Conservation (phyloP, 2,329 filamentous ascomycete genomes). For the Aspergillus thermomutatus region DNA sequence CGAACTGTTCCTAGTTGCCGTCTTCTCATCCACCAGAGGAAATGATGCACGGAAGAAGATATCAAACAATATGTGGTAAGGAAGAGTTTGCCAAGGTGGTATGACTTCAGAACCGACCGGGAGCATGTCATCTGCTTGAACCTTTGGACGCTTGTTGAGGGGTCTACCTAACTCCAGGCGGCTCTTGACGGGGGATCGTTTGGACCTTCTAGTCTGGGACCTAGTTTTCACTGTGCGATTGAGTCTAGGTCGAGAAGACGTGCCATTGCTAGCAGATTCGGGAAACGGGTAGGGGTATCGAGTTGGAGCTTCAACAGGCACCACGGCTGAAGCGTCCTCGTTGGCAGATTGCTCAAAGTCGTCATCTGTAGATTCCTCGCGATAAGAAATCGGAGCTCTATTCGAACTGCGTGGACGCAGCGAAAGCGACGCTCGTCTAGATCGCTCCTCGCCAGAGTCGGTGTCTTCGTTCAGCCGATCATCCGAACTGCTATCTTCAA, state of each 20-base stretch:
- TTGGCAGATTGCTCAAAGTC: constrained; percentile 14
- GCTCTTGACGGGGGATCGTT: constrained; percentile 11
- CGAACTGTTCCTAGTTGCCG: constrained; percentile 20
- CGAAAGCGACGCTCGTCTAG: constrained; percentile 22
- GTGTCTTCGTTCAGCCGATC: constrained; percentile 18
- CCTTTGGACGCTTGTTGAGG: constrained; percentile 25
- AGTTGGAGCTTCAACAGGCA: constrained; percentile 8
- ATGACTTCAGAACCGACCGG: constrained; percentile 36
- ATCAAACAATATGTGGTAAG: constrained; percentile 65
- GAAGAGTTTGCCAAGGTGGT: constrained; percentile 59
- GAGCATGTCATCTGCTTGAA: constrained; percentile 12
- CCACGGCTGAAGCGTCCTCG: constrained; percentile 12
- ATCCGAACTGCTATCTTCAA: constrained; percentile 35
- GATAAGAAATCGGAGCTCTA: constrained; percentile 28
- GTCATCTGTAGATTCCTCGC: constrained; percentile 34
- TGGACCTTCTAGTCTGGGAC: constrained; percentile 20
- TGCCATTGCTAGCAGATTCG: constrained; percentile 5
- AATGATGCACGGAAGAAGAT: constrained; percentile 67
- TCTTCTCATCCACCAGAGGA: constrained; percentile 48
- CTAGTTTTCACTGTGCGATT: constrained; percentile 16
- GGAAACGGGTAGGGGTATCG: constrained; percentile 6
- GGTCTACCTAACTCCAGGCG: constrained; percentile 19
- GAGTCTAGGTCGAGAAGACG: constrained; percentile 11
- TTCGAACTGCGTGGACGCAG: constrained; percentile 30
- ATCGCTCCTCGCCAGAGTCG: constrained; percentile 9